Base-by-base conservation (phyloP, 495 filamentous ascomycete species). In the Penicillium turbatum region DNA sequence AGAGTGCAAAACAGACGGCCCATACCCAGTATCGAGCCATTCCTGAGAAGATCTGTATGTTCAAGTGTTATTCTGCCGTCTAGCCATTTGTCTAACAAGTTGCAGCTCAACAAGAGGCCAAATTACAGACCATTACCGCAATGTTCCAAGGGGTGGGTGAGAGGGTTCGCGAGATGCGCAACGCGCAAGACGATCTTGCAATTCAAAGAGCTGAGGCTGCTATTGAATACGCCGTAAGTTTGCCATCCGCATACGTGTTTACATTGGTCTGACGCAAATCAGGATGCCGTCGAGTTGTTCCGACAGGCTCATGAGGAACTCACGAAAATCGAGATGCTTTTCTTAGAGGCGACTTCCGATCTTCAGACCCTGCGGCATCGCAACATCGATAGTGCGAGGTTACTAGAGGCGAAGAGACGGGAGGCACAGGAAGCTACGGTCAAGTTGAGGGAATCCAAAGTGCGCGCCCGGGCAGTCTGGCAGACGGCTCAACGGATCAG, bases 301-400 rank as follows among this genome's bases (percentile, higher is more conserved):
- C 81, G 81, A 11, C 63, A 68, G 27, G 66, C 78, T 9, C 82
- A 88, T 49, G 77, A 85, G 36, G 78, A 81, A 29, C 74, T 90
- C 10, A 64, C 90, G 12, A 83, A 89, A 60, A 77, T 78, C 2
- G 79, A 88, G 51, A 67, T 96, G 38, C 75, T 80, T 41, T 72
- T 84, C 6, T 75, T 92, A 29, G 95, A 98, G 72, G 92, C 90
- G 0, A 65, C 72, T 8, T 96, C 91, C 0, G 93, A 97, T 56
- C 65, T 87, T 5, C 79, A 83, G 46, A 73, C 72, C 11, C 72
- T 96, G 6, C 78, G 78, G 59, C 69, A 70, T 13, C 85, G 82
- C 31, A 89, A 90, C 57, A 45, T 59, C 3, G 77, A 84, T 13
- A 81, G 88, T 40, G 73, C 68, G 31, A 64, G 75, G 47, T 70